A percentile compares a stretch with the other conserved stretches of the same genome.
phyloP scores from a whole-genome alignment of 805 yeast genomes.

The Hanseniaspora osmophila region DNA sequence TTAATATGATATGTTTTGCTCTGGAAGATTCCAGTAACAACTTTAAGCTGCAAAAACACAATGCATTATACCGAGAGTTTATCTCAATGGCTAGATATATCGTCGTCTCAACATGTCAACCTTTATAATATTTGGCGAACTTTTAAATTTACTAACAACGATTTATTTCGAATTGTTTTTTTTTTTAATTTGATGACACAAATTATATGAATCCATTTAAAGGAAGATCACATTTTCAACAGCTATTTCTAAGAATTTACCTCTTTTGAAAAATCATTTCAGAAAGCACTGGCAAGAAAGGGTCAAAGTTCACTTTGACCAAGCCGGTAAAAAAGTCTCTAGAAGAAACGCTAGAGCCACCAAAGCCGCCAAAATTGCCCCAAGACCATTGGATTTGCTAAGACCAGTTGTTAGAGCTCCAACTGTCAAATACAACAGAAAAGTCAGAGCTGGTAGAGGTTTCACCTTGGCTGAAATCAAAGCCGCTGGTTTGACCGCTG shows the following conservation, averaged over 20 bases:
- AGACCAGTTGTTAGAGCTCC: conserved; percentile 99
- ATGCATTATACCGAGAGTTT: no score
- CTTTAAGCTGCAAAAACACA: no score
- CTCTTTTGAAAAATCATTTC: conserved; percentile 98
- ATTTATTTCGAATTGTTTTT: neutral
- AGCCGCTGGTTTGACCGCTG: conserved; percentile 88
- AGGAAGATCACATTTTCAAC: conserved; percentile 13
- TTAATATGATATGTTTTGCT: no score
- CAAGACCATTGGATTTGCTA: conserved; percentile 91
- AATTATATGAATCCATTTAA: neutral
- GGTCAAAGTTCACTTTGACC: conserved; percentile 99
- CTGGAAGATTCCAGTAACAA: no score
- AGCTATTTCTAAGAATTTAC: conserved; percentile 98
- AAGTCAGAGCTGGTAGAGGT: conserved; percentile 98
- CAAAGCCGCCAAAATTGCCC: conserved; percentile 91
- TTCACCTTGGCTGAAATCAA: conserved; percentile 95
- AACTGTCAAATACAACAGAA: conserved; percentile 97
- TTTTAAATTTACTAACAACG: neutral
- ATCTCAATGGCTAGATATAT: no score
- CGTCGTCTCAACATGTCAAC: no score
- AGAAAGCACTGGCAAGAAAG: conserved; percentile 99
- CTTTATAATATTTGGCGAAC: neutral
- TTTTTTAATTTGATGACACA: no score
- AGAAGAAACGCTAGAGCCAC: conserved; percentile 90
- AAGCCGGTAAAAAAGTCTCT: conserved; percentile 97